Percentiles rank a stretch among this genome's conserved stretches.
These are phyloP conservation scores for Cladosporium cucumerinum DNA, from an alignment of 2,329 filamentous ascomycete species.

Conservation along the genomic window DNA sequence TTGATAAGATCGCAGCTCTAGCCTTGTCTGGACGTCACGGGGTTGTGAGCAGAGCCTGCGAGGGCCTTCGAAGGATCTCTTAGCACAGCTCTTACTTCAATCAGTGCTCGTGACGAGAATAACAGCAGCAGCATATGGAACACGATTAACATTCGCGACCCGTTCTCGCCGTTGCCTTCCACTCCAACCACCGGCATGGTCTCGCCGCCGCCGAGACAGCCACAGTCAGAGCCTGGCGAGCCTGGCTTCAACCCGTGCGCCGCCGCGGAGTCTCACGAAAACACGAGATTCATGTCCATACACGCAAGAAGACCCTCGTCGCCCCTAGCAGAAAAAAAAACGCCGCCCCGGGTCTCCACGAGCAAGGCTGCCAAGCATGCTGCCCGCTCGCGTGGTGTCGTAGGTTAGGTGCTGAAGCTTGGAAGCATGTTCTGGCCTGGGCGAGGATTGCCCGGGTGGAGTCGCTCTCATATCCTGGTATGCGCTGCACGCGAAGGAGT, in stretches of 20 bases:
- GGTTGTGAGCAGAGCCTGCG: not conserved
- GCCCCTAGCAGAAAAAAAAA: not conserved
- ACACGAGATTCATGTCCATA: not conserved
- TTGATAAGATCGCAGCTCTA: not conserved
- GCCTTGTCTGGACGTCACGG: not conserved
- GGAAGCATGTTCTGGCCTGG: constrained; percentile 3
- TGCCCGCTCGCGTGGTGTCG: constrained; percentile 2
- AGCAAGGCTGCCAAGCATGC: constrained; percentile 5
- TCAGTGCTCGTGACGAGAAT: constrained; percentile 1
- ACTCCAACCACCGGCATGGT: not conserved
- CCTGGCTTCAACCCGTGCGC: not conserved
- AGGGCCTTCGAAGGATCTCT: not conserved
- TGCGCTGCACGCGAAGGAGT: not conserved
- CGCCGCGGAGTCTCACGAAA: not conserved
- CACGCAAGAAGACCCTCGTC: not conserved
- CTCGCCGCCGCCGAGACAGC: constrained; percentile 9
- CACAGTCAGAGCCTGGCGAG: too few relatives aligned
- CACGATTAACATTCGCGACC: not conserved
- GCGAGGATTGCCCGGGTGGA: constrained; percentile 11
- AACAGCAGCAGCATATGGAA: not conserved
- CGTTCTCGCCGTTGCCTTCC: not conserved
- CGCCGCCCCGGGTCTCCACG: not conserved
- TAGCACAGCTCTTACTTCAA: not conserved
- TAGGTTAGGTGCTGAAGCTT: constrained; percentile 1
- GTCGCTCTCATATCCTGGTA: not conserved